A percentile compares a stretch with the other conserved stretches of the same genome.
These are phyloP conservation scores for Guadua angustifolia DNA, from an alignment of 176 grass and related monocot genomes.

Conservation along the genomic window DNA sequence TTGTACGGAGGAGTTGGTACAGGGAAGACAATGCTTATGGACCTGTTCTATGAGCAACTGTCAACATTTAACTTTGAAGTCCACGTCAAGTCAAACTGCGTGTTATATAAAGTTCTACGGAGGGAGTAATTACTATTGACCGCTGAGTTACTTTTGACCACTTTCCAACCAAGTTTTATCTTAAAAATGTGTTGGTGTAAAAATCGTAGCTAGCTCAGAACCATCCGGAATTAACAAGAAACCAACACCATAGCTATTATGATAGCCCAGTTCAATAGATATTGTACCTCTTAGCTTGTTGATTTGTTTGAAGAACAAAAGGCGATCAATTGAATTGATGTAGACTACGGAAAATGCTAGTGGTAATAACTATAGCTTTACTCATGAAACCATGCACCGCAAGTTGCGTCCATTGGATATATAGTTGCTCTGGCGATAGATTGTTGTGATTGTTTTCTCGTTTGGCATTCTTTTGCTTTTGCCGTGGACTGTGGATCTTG, in stretches of 20 bases:
- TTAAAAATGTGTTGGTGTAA: constrained; percentile 1
- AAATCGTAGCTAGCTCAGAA: background rate
- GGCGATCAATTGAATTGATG: background rate
- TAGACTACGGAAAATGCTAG: constrained; percentile 15
- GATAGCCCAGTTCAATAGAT: background rate
- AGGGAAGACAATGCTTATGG: constrained; percentile 96
- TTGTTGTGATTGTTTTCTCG: background rate
- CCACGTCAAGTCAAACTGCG: too few species aligned
- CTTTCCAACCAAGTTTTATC: constrained; percentile 6
- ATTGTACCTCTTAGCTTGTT: constrained; percentile 14
- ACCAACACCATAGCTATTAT: constrained; percentile 15
- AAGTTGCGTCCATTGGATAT: constrained; percentile 7
- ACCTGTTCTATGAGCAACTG: constrained; percentile 86
- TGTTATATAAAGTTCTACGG: too few species aligned
- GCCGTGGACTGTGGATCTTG: constrained; percentile 12
- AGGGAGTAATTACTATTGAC: background rate
- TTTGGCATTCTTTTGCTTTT: background rate
- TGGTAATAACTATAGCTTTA: constrained; percentile 16
- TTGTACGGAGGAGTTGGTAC: constrained; percentile 94
- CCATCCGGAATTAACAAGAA: background rate
- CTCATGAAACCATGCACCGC: background rate
- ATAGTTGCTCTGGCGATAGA: background rate
- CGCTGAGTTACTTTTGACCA: background rate
- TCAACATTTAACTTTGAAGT: too few species aligned
- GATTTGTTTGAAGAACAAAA: constrained; percentile 32